These are phyloP conservation scores for Scleroderma bovista DNA, from an alignment of 768 basidiomycete species.

Conservation along the genomic window DNA sequence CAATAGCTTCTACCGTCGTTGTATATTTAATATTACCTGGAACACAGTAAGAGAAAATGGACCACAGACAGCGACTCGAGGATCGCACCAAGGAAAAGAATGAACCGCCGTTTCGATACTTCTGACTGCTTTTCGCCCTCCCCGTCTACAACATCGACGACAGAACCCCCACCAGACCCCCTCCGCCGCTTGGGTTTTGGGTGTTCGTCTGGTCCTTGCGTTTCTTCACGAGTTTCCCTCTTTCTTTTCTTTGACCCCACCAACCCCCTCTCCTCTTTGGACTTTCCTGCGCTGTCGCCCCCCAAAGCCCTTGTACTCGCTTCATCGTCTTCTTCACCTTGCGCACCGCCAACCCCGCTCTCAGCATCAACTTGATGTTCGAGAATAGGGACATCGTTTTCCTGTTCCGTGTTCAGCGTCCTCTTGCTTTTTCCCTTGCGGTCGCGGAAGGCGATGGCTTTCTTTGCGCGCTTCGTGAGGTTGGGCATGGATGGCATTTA, in stretches of 20 bases:
- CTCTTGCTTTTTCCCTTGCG: slow-evolving; percentile 44
- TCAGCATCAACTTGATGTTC: slow-evolving; percentile 51
- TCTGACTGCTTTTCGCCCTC: slow-evolving; percentile 20
- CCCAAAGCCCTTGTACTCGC: slow-evolving; percentile 16
- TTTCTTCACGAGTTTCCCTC: slow-evolving; percentile 27
- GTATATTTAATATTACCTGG: slow-evolving; percentile 86
- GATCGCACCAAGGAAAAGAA: slow-evolving; percentile 78
- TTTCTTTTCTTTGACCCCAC: slow-evolving; percentile 26
- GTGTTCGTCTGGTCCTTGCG: slow-evolving; percentile 28
- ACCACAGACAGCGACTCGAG: not conserved
- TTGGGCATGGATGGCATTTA: slow-evolving; percentile 33
- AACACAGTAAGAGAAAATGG: not conserved
- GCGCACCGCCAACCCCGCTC: slow-evolving; percentile 26
- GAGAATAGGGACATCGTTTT: slow-evolving; percentile 48
- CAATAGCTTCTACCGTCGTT: slow-evolving; percentile 62
- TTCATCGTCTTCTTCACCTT: slow-evolving; percentile 20
- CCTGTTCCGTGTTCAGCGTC: slow-evolving; percentile 23
- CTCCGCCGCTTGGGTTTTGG: slow-evolving; percentile 32
- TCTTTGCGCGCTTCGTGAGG: slow-evolving; percentile 93
- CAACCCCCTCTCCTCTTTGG: slow-evolving; percentile 31
- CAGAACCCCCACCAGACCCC: slow-evolving; percentile 16
- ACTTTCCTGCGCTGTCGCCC: slow-evolving; percentile 27
- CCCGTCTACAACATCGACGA: slow-evolving; percentile 22
- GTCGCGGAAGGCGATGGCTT: slow-evolving; percentile 75
- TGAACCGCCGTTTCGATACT: slow-evolving; percentile 54